Evolutionary conservation across 257 asterid genomes (phyloP).

Genomic region (Oldenlandia corymbosa): DNA sequence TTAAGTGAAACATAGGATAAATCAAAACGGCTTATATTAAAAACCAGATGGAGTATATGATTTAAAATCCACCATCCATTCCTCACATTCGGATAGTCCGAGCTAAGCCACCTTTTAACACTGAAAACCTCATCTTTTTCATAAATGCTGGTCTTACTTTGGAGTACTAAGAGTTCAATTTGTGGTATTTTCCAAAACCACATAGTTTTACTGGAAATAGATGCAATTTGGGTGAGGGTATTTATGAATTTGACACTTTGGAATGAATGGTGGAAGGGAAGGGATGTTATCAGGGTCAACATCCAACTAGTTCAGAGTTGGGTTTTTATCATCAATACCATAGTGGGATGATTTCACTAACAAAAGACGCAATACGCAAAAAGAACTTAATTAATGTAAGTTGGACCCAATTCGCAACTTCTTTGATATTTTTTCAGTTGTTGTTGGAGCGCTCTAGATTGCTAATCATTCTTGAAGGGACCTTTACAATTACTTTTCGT

Average conservation of each 20-base stretch:
- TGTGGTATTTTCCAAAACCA: no score
- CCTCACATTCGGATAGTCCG: no score
- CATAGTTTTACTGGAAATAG: no score
- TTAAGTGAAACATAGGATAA: no score
- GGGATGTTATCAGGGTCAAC: constrained; percentile 3
- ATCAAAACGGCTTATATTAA: no score
- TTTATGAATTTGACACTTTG: no score
- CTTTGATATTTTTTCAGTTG: not conserved
- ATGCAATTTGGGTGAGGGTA: not conserved
- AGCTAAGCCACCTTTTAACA: no score
- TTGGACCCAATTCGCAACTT: not conserved
- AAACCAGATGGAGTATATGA: no score
- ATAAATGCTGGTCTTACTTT: no score
- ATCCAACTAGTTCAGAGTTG: constrained; percentile 10
- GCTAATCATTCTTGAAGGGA: not conserved
- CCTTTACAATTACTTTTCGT: not conserved
- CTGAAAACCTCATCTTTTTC: no score
- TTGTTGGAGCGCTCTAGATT: not conserved
- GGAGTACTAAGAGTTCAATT: no score
- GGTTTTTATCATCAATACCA: constrained; percentile 6
- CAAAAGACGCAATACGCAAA: not conserved
- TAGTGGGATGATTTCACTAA: constrained; percentile 8
- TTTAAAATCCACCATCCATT: no score
- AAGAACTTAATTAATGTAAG: not conserved
- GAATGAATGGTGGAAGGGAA: not conserved